Evolutionary conservation across 805 yeast genomes (phyloP).

Genomic region (Saccharomycopsis schoenii): DNA sequence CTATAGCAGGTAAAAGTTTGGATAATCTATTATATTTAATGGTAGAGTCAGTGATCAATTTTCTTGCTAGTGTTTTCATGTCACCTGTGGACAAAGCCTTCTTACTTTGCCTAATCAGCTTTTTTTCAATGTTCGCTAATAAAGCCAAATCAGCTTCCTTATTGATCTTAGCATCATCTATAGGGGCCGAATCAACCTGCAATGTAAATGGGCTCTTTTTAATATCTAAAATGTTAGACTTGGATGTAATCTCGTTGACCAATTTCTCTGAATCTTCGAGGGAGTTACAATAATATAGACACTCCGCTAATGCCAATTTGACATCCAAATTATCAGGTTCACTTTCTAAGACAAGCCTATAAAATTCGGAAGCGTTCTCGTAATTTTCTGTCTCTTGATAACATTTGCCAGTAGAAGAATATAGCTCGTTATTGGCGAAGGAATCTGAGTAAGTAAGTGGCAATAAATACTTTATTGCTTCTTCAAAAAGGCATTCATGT

Average conservation of each 20-base stretch:
- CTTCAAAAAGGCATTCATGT: constrained; percentile 57
- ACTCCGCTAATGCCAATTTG: constrained; percentile 72
- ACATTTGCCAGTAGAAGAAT: constrained; percentile 61
- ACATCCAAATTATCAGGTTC: constrained; percentile 63
- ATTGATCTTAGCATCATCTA: background rate
- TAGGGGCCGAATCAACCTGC: background rate
- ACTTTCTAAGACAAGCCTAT: constrained; percentile 35
- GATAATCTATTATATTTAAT: constrained; percentile 47
- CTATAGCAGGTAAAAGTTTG: constrained; percentile 40
- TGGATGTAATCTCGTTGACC: constrained; percentile 41
- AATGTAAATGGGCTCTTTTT: background rate
- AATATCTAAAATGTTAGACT: background rate
- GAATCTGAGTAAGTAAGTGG: constrained; percentile 50
- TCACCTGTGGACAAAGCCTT: constrained; percentile 32
- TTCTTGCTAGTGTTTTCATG: constrained; percentile 43
- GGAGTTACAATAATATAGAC: constrained; percentile 57
- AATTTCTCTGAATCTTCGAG: constrained; percentile 45
- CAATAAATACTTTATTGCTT: constrained; percentile 59
- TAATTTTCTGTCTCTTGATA: constrained; percentile 63
- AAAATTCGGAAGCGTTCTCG: constrained; percentile 51
- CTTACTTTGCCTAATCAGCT: background rate
- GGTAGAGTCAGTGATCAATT: constrained; percentile 46
- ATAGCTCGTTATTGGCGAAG: constrained; percentile 37
- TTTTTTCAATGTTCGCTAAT: background rate
- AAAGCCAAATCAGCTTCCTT: constrained; percentile 5